Conservation (phyloP, 1,284 basidiomycete species). For the Apiotrichum gamsii region DNA sequence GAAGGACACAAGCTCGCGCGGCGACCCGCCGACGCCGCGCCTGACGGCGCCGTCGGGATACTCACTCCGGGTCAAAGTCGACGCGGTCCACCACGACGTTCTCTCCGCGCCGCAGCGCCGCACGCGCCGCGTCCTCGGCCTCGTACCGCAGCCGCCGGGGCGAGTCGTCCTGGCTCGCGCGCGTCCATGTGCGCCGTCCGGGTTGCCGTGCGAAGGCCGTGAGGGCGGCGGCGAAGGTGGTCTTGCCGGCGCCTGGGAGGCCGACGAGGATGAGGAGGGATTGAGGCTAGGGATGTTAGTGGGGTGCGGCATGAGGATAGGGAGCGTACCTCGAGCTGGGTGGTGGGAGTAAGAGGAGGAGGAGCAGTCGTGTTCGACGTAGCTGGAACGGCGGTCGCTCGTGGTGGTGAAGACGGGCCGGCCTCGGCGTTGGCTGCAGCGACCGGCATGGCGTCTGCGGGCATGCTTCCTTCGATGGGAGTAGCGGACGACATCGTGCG, state of each 20-base stretch:
- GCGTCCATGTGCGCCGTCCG: constrained; percentile 25
- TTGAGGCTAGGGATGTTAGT: constrained; percentile 21
- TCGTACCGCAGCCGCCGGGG: constrained; percentile 35
- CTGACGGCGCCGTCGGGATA: too few species aligned
- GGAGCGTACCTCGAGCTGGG: too few species aligned
- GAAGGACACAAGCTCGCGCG: not conserved
- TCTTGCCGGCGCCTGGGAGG: constrained; percentile 43
- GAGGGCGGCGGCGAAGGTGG: constrained; percentile 37
- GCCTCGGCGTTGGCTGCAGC: too few species aligned
- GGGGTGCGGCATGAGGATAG: too few species aligned
- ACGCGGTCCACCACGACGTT: constrained; percentile 46
- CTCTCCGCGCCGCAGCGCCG: constrained; percentile 25
- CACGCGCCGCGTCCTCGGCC: constrained; percentile 32
- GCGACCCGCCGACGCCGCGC: too few species aligned
- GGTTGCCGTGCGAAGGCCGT: constrained; percentile 2
- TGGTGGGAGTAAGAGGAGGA: too few species aligned
- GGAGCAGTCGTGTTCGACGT: too few species aligned
- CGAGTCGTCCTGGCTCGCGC: constrained; percentile 46
- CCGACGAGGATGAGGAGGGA: constrained; percentile 42
- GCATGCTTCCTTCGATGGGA: too few species aligned
- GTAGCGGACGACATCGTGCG: too few species aligned
- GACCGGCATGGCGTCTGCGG: too few species aligned
- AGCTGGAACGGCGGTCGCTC: too few species aligned
- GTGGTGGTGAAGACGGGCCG: too few species aligned
- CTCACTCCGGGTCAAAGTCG: constrained; percentile 41